These are phyloP conservation scores for Exophiala spinifera DNA, from an alignment of 2,329 filamentous ascomycete species.

Conservation along the genomic window DNA sequence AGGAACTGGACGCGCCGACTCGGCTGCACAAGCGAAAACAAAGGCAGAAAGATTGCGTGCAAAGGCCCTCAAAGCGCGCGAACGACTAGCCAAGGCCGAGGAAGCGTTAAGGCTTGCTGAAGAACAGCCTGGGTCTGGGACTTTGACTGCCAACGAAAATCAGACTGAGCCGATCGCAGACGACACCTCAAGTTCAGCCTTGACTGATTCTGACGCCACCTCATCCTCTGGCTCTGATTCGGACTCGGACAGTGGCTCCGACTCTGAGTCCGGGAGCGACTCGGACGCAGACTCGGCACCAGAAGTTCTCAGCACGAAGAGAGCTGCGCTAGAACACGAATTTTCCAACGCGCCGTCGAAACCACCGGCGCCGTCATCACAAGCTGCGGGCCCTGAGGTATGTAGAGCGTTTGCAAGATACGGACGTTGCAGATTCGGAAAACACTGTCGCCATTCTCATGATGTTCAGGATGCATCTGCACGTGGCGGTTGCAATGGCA, in stretches of 20 bases:
- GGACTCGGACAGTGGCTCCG: conserved; percentile 12
- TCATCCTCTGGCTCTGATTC: conserved; percentile 21
- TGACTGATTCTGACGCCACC: conserved; percentile 14
- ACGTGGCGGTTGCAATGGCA: background rate
- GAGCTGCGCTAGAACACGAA: conserved; percentile 36
- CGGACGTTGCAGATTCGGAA: conserved; percentile 43
- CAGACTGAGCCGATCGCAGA: background rate
- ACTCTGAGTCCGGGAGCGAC: background rate
- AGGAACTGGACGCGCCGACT: background rate
- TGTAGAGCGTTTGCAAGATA: conserved; percentile 43
- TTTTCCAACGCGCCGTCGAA: conserved; percentile 39
- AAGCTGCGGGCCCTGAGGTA: conserved; percentile 29
- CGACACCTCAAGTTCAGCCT: conserved; percentile 4
- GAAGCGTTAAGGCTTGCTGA: conserved; percentile 15
- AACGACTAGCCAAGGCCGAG: conserved; percentile 19
- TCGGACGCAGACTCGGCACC: conserved; percentile 32
- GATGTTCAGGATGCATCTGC: conserved; percentile 28
- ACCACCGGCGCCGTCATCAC: background rate
- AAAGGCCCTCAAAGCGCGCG: conserved; percentile 45
- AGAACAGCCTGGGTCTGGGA: conserved; percentile 2
- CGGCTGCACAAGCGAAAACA: conserved; percentile 11
- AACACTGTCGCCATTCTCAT: conserved; percentile 43
- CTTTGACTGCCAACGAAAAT: background rate
- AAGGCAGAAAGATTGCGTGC: conserved; percentile 41
- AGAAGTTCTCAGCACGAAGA: conserved; percentile 42